Evolutionary conservation across 352 stramenopile species (phyloP).

Genomic region (Pythium rishiriense): DNA sequence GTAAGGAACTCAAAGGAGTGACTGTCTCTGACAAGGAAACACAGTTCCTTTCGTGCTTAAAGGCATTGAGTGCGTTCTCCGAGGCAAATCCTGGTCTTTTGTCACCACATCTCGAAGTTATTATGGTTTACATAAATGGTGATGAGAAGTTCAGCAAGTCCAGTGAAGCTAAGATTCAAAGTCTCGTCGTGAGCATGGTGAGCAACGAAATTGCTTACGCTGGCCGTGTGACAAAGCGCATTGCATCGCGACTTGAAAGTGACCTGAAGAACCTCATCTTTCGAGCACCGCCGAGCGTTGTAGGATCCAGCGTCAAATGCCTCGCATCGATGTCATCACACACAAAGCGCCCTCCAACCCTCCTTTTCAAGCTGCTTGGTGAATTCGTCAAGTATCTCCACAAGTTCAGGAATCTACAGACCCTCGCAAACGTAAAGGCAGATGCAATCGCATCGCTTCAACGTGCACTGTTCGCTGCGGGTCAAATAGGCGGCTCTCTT

Average conservation of each 20-base stretch:
- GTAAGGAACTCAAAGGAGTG: conserved; percentile 49
- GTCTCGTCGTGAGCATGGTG: conserved; percentile 60
- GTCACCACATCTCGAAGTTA: conserved; percentile 54
- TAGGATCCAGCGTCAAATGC: conserved; percentile 75
- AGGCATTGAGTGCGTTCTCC: conserved; percentile 74
- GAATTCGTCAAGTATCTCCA: conserved; percentile 61
- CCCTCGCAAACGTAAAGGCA: conserved; percentile 35
- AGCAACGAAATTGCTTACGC: conserved; percentile 54
- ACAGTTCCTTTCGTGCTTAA: conserved; percentile 79
- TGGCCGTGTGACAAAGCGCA: conserved; percentile 46
- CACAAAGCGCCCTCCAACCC: conserved; percentile 40
- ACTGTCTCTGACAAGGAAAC: conserved; percentile 48
- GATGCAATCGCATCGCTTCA: conserved; percentile 57
- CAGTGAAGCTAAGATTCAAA: conserved; percentile 59
- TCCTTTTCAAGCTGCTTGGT: conserved; percentile 69
- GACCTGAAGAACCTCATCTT: conserved; percentile 72
- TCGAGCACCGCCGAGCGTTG: conserved; percentile 75
- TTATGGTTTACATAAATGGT: conserved; percentile 73
- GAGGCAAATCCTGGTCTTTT: conserved; percentile 66
- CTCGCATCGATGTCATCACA: conserved; percentile 52
- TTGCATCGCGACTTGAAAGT: conserved; percentile 46
- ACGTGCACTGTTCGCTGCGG: conserved; percentile 68
- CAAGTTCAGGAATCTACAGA: conserved; percentile 44
- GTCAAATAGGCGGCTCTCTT: conserved; percentile 65
- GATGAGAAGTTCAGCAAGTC: conserved; percentile 57